Base-by-base conservation (phyloP, 208 protist genomes). In the Lotmaria passim region DNA sequence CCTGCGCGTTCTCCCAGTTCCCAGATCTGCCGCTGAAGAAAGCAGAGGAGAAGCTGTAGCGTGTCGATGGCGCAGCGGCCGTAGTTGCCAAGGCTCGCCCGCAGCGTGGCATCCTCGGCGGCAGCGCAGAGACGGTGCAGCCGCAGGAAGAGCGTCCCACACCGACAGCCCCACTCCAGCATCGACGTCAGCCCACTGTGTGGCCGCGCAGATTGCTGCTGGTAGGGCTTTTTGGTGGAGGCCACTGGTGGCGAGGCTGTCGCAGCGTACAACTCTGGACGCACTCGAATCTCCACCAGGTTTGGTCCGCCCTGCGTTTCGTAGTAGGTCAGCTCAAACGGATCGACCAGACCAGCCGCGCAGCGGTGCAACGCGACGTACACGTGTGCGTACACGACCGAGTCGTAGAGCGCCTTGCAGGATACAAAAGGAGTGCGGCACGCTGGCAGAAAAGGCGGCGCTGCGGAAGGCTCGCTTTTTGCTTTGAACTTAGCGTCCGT, bases 281-380 rank as follows among this genome's bases (percentile, higher is more conserved):
- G 58, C 19, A 83, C 62, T 31, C 61, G 70, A 30, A 77, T 46
- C 33, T 52, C 56, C 21, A 67, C 34, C 5, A 65, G 23, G 43
- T 77, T 39, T 5, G 41, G 24, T 10, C 71, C 71, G 7, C 21
- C 63, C 1, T 43, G 34, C 17, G 19, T n/a, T 24, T 78, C 73
- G 24, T 26, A 50, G 31, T 56, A 28, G 23, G 79, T 82, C 1
- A 91, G 72, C 7, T 81, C 44, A 61, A 87, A 93, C 3, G 89
- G 89, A 36, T 95, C 89, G 26, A 64, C 57, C 30, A 84, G 56
- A 5, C 89, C 89, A 28, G 86, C 79, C 7, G 86, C 71, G 66
- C 86, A 81, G 28, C 79, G 65, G 69, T 95, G 89, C 50, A 95
- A 73, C 46, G 89, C 86, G 4, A 90, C 57, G 80, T 83, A 83